These are phyloP conservation scores for Xylaria scruposa DNA, from an alignment of 495 filamentous ascomycete genomes.

Conservation along the genomic window DNA sequence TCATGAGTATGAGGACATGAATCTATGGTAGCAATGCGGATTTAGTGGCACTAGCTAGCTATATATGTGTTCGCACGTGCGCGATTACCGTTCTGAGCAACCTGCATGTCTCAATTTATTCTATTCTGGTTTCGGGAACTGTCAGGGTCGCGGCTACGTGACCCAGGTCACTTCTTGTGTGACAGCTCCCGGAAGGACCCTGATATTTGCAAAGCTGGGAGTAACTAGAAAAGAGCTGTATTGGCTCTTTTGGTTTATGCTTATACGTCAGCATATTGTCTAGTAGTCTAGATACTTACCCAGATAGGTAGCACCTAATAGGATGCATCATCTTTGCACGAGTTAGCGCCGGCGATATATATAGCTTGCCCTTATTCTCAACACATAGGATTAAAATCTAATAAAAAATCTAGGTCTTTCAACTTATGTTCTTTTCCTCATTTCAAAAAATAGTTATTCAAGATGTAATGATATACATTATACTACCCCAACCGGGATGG, in stretches of 20 bases:
- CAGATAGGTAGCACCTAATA: no score
- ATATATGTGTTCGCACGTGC: conserved; percentile 9
- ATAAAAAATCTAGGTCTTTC: no score
- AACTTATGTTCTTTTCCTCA: no score
- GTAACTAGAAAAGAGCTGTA: not conserved
- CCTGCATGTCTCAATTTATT: not conserved
- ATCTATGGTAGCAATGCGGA: no score
- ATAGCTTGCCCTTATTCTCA: not conserved
- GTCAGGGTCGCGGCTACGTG: not conserved
- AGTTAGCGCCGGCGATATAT: not conserved
- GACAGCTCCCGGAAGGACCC: not conserved
- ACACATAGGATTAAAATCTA: not conserved
- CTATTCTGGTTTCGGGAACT: not conserved
- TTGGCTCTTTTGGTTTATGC: not conserved
- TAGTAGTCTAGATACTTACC: no score
- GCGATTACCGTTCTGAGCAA: conserved; percentile 4
- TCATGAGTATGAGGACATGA: not conserved
- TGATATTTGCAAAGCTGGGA: not conserved
- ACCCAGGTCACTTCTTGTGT: not conserved
- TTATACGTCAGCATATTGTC: not conserved
- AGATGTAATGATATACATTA: not conserved
- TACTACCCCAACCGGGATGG: not conserved
- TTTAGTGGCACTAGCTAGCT: not conserved
- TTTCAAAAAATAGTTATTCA: not conserved
- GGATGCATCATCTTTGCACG: not conserved